Evolutionary conservation across 1,284 basidiomycete genomes (phyloP), one percentile per base, ranked within the genome.

Genomic region (Fomitiporia mediterranea): DNA sequence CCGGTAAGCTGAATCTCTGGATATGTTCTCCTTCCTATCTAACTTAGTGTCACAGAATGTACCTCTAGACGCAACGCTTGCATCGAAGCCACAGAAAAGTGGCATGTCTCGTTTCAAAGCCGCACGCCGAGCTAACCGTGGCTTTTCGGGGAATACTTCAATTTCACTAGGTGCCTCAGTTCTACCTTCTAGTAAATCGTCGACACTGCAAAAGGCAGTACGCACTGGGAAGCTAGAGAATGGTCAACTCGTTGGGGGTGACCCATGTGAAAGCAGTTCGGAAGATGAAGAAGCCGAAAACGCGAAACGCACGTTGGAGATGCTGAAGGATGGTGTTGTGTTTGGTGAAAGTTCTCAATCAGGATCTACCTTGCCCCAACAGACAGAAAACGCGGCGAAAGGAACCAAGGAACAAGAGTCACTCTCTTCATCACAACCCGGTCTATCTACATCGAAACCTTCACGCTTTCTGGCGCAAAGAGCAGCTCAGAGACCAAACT

Each of bases 71-170:
- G 74, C 74, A 13, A 71, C 69, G 0, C 69, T 74, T 4, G 61
- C 68, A 6, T 63, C 63, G 53, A 59, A 67, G 40, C 66, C 66
- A 9, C 70, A 76, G 37, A 83, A 80, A 64, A 70, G 77, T 6
- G 66, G 74, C 0, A 67, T 82, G 37, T 89, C 87, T 4, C 78
- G 74, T 32, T 89, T 89, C 69, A 84, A 78, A 65, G 77, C 81
- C 1, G 75, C 70, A 50, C 79, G 75, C n/a, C 57, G 53, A 25
- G 53, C 37, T 21, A 67, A 81, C 44, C 70, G 75, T 15, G 69
- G 74, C 39, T 71, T 76, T 1, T 80, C 78, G 59, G 70, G 73
- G 58, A 66, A 68, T 23, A 70, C 64, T 1, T 69, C 68, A 2
- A 65, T 67, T 47, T 76, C 76, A 2, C 66, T 81, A 30, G 79